Evolutionary conservation across 2,329 filamentous ascomycete genomes (phyloP), one percentile per base, ranked within the genome.

Genomic region (Capronia coronata): DNA sequence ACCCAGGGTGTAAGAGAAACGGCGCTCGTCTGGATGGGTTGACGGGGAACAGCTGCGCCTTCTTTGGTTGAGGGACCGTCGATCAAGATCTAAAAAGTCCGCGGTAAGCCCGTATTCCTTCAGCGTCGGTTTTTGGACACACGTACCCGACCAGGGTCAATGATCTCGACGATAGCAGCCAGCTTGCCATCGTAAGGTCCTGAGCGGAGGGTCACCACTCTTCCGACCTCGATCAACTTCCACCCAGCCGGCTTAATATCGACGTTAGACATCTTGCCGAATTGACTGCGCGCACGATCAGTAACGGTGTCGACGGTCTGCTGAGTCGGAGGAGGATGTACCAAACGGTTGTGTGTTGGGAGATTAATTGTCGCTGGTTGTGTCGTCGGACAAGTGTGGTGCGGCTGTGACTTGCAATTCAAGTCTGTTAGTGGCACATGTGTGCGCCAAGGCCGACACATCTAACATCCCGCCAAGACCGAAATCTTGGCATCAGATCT

Each of bases 101-200:
- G 43, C 43, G n/a, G 46, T 54, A 16, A 53, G 51, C 30, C 22
- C 10, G 21, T 11, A 32, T 40, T 46, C 25, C 47, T 9, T 27
- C 29, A 30, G 13, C 50, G 13, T 19, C 30, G 16, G 37, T 39
- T 47, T 44, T 52, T 27, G 38, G 43, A 42, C 48, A 49, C 70
- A 88, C 93, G 72, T 94, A 98, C 93, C 77, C 93, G 89, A 83
- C 95, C 96, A 86, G 98, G 91, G 78, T 98, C 93, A 78, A 98
- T 93, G 75, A 98, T 97, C 84, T 98, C 91, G 75, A 95, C 89
- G 69, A 98, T 91, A 67, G 84, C 78, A 68, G 90, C 94, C 67
- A 97, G 82, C 72, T 87, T 87, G 77, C 90, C 90, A 64, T 78
- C 77, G 78, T 76, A 86, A 66, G 84, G 83, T 69, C 89, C 86